phyloP scores from a whole-genome alignment of 2,329 filamentous ascomycete genomes.

The Arthrobotrys pseudoclavata region DNA sequence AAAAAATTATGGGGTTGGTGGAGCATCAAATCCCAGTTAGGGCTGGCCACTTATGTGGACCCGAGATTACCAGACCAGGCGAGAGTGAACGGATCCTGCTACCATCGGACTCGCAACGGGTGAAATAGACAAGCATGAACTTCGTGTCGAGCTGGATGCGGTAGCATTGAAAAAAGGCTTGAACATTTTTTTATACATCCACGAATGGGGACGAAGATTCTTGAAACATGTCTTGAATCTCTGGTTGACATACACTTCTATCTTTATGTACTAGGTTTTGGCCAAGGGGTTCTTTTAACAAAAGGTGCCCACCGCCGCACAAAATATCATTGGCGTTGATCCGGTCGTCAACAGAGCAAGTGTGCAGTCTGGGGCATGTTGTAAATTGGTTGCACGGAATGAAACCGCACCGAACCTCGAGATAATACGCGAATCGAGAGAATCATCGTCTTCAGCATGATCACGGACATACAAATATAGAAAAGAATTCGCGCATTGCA shows the following conservation, averaged over 20 bases:
- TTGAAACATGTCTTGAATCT: constrained; percentile 23
- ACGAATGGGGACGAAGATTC: not conserved
- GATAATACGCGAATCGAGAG: too few relatives aligned
- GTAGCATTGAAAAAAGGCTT: constrained; percentile 3
- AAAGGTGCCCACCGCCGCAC: not conserved
- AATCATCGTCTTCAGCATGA: too few relatives aligned
- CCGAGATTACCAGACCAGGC: not conserved
- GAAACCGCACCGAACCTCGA: not conserved
- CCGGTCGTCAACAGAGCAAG: not conserved
- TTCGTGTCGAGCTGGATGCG: not conserved
- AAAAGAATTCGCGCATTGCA: too few relatives aligned
- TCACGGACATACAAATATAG: too few relatives aligned
- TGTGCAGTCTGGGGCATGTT: not conserved
- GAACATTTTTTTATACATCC: not conserved
- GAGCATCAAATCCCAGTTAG: not conserved
- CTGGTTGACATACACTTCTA: too few relatives aligned
- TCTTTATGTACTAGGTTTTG: not conserved
- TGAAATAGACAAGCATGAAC: not conserved
- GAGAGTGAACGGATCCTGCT: not conserved
- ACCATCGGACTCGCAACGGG: constrained; percentile 1
- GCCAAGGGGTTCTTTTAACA: not conserved
- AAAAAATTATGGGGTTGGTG: not conserved
- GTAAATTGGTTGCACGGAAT: not conserved
- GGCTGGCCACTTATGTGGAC: not conserved
- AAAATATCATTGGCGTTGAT: not conserved